These are phyloP conservation scores for Phycomyces nitens DNA, from an alignment of 192 early-diverging fungal species.

Conservation along the genomic window DNA sequence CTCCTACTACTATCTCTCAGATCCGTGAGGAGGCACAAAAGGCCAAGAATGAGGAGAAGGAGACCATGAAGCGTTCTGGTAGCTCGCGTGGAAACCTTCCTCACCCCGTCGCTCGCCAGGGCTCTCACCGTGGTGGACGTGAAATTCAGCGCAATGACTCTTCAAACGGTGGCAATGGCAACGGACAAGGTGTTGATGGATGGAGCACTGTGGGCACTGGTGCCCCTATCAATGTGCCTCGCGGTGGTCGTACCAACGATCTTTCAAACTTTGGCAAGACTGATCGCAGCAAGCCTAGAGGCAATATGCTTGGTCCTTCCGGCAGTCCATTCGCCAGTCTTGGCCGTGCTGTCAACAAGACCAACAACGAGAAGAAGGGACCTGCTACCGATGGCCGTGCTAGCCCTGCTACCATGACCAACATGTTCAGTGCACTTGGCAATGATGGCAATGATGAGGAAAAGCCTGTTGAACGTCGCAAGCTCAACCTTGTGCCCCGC, in stretches of 20 bases:
- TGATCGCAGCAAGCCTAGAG: conserved; percentile 48
- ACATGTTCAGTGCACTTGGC: conserved; percentile 32
- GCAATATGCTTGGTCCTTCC: conserved; percentile 52
- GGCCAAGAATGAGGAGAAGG: conserved; percentile 70
- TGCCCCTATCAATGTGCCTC: conserved; percentile 20
- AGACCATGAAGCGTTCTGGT: conserved; percentile 62
- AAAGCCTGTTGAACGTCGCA: conserved; percentile 20
- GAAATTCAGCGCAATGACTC: conserved; percentile 32
- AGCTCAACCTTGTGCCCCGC: conserved; percentile 30
- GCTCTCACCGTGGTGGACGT: conserved; percentile 51
- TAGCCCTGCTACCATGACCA: conserved; percentile 25
- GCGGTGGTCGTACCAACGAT: conserved; percentile 61
- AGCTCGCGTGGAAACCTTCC: conserved; percentile 59
- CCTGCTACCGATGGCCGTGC: conserved; percentile 13
- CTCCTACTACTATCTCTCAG: conserved; percentile 90
- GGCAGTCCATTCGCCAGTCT: conserved; percentile 25
- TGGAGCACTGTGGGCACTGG: conserved; percentile 61
- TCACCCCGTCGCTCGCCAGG: conserved; percentile 57
- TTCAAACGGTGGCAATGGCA: conserved; percentile 26
- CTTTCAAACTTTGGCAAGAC: conserved; percentile 74
- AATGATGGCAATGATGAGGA: conserved; percentile 26
- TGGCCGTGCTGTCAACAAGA: conserved; percentile 14
- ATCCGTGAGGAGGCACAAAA: conserved; percentile 71
- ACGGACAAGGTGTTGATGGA: conserved; percentile 58
- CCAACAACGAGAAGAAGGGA: conserved; percentile 22